Conservation (phyloP, 1,139 yeast species). For the Blastobotrys apis region DNA sequence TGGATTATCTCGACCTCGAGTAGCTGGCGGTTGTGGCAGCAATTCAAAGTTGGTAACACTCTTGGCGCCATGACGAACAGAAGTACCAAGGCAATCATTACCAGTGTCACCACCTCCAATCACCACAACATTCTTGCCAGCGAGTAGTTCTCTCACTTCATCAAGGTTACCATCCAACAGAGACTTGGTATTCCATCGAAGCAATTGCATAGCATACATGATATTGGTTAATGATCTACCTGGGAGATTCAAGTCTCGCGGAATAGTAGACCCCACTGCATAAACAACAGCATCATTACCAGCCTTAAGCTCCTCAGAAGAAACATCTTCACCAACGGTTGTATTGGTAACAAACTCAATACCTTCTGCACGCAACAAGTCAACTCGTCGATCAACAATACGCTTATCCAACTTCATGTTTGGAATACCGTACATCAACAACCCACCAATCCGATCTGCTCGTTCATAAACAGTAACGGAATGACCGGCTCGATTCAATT, state of each 20-base stretch:
- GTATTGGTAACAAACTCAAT: constrained; percentile 70
- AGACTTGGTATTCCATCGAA: constrained; percentile 86
- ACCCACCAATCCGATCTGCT: constrained; percentile 93
- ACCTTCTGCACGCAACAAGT: constrained; percentile 88
- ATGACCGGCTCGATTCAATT: constrained; percentile 95
- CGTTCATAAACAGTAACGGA: constrained; percentile 87
- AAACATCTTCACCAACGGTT: constrained; percentile 73
- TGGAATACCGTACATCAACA: constrained; percentile 98
- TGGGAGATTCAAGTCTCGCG: constrained; percentile 90
- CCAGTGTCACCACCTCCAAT: constrained; percentile 99
- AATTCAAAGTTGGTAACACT: constrained; percentile 94
- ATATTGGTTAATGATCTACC: constrained; percentile 89
- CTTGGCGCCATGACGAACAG: constrained; percentile 95
- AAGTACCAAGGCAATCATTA: constrained; percentile 97
- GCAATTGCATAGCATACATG: constrained; percentile 90
- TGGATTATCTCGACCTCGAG: constrained; percentile 92
- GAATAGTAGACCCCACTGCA: constrained; percentile 96
- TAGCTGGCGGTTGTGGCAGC: constrained; percentile 84
- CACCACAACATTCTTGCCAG: constrained; percentile 87
- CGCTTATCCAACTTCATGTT: constrained; percentile 96
- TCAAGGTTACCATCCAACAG: constrained; percentile 77
- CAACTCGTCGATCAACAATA: constrained; percentile 89
- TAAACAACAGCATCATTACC: constrained; percentile 77
- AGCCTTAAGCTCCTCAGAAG: constrained; percentile 62
- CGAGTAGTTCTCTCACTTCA: constrained; percentile 63